Conservation (phyloP, 2,329 filamentous ascomycete species). For the Trichothecium sympodiale region DNA sequence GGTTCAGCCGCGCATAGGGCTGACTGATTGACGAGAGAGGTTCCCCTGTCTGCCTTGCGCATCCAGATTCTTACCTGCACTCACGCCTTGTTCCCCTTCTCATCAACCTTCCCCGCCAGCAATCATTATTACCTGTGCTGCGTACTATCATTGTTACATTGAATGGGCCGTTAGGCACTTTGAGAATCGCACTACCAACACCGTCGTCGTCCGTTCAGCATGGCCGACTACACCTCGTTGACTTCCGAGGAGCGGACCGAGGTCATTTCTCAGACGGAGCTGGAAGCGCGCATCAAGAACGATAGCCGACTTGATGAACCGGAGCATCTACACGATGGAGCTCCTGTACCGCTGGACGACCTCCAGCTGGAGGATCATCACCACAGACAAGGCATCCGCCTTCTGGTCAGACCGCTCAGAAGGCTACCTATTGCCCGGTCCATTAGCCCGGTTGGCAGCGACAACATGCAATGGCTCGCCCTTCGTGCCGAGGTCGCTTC, state of each 20-base stretch:
- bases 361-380: slow-evolving; percentile 39
- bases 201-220: slow-evolving; percentile 14
- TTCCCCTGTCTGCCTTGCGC: neutral
- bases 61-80: neutral
- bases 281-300: slow-evolving; percentile 35
- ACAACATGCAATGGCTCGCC: slow-evolving; percentile 46
- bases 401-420: slow-evolving; percentile 44
- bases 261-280: slow-evolving; percentile 45
- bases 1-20: slow-evolving; percentile 3
- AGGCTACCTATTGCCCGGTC: slow-evolving; percentile 39
- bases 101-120: neutral
- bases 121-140: no score
- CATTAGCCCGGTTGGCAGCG: slow-evolving; percentile 40
- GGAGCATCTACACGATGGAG: slow-evolving; percentile 23
- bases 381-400: slow-evolving; percentile 44
- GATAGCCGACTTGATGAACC: slow-evolving; percentile 31
- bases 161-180: slow-evolving; percentile 17
- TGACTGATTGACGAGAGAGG: neutral
- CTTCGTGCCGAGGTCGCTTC: slow-evolving; percentile 43
- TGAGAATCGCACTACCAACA: neutral
- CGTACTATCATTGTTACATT: neutral
- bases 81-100: neutral
- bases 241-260: slow-evolving; percentile 43
- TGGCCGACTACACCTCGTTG: slow-evolving; percentile 34
- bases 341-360: slow-evolving; percentile 41